Conservation (phyloP, 1,284 basidiomycete species). For the Coniferiporia weirii region DNA sequence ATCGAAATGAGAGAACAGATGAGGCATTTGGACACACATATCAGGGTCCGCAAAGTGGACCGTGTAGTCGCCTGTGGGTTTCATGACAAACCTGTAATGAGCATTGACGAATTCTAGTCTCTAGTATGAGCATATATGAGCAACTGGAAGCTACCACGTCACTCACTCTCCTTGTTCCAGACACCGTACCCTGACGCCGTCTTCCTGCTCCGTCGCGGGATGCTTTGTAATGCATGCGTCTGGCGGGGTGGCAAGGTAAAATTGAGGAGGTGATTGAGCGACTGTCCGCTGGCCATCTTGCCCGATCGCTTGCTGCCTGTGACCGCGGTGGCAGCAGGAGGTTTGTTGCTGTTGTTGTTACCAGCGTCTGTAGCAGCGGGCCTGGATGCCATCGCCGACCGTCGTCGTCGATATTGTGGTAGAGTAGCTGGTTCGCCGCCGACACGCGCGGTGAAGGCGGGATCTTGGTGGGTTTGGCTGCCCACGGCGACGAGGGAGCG, state of each 20-base stretch:
- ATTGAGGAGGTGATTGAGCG: conserved; percentile 75
- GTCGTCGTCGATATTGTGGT: background rate
- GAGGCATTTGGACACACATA: conserved; percentile 53
- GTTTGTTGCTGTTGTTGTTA: conserved; percentile 1
- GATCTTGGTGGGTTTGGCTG: background rate
- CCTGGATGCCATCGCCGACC: background rate
- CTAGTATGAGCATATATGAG: conserved; percentile 14
- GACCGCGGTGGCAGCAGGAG: background rate
- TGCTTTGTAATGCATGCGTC: conserved; percentile 45
- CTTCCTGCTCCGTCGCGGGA: conserved; percentile 73
- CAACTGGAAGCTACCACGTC: conserved; percentile 16
- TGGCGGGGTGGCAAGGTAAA: conserved; percentile 80
- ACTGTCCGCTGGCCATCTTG: conserved; percentile 60
- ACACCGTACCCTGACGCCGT: conserved; percentile 54
- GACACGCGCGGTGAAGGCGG: conserved; percentile 15
- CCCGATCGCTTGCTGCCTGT: conserved; percentile 41
- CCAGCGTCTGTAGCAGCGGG: background rate
- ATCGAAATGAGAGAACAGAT: conserved; percentile 15
- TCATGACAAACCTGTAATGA: conserved; percentile 91
- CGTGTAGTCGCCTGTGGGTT: conserved; percentile 87
- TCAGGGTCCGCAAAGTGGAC: conserved; percentile 95
- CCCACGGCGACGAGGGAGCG: background rate
- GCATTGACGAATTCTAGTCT: conserved; percentile 83
- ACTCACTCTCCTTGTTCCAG: conserved; percentile 86
- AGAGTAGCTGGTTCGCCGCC: conserved; percentile 7